These are phyloP conservation scores for Kazachstania bromeliacearum DNA, from an alignment of 805 yeast species.

Conservation along the genomic window DNA sequence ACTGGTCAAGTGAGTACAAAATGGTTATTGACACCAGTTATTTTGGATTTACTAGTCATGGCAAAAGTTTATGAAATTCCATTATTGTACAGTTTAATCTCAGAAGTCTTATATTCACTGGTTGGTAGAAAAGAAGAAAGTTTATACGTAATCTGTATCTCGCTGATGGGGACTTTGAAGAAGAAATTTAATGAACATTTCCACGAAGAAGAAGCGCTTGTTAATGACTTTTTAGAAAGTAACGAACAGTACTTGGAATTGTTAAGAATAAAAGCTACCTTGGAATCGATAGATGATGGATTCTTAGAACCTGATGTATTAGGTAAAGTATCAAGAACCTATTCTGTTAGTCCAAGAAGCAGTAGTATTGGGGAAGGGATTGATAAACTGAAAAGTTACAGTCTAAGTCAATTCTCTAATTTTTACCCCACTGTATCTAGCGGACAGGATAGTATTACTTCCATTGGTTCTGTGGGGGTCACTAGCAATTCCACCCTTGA, in stretches of 20 bases:
- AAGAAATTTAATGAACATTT: constrained; percentile 15
- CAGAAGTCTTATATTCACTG: constrained; percentile 60
- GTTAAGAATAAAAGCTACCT: constrained; percentile 43
- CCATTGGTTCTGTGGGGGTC: constrained; percentile 15
- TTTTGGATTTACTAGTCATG: constrained; percentile 52
- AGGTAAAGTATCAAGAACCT: constrained; percentile 36
- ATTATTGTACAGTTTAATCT: constrained; percentile 54
- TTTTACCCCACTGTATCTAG: constrained; percentile 16
- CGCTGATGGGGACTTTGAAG: constrained; percentile 18
- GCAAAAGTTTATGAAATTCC: constrained; percentile 64
- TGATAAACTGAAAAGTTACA: constrained; percentile 1
- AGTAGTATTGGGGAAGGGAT: constrained; percentile 6
- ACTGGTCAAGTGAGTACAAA: constrained; percentile 71
- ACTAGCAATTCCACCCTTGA: constrained; percentile 9
- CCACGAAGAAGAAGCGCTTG: constrained; percentile 18
- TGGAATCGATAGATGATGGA: constrained; percentile 58
- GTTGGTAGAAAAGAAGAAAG: constrained; percentile 57
- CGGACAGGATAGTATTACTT: constrained; percentile 20
- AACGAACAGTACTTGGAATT: constrained; percentile 28
- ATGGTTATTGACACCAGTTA: constrained; percentile 61
- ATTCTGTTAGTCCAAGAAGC: constrained; percentile 16
- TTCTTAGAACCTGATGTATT: constrained; percentile 34
- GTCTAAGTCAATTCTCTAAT: not conserved
- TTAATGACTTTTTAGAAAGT: constrained; percentile 15
- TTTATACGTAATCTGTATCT: constrained; percentile 23